Conservation (phyloP, 2,329 filamentous ascomycete species). For the Exophiala sp. region DNA sequence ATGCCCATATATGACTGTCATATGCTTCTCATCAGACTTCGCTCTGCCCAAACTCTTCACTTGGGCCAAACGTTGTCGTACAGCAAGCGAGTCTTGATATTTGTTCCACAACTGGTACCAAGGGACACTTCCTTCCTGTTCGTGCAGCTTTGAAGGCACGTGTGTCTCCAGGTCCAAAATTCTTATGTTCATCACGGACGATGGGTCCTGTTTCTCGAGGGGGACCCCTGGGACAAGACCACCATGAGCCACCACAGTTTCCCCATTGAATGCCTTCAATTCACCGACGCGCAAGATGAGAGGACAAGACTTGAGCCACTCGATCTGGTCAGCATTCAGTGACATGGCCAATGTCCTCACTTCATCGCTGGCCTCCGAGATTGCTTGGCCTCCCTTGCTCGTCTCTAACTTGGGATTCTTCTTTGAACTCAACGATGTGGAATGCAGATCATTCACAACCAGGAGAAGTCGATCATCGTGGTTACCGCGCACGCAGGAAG, state of each 20-base stretch:
- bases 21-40: conserved; percentile 28
- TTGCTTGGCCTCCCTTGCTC: not conserved
- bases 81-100: conserved; percentile 36
- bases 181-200: conserved; percentile 89
- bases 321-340: conserved; percentile 57
- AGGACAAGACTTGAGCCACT: conserved; percentile 68
- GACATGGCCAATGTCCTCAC: conserved; percentile 56
- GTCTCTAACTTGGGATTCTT: conserved; percentile 2
- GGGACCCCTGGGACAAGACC: conserved; percentile 75
- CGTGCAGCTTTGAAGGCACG: conserved; percentile 48
- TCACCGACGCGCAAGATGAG: conserved; percentile 73
- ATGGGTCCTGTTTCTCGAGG: conserved; percentile 69
- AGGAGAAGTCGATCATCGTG: conserved; percentile 85
- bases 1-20: conserved; percentile 82
- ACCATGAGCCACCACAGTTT: conserved; percentile 73
- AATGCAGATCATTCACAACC: conserved; percentile 50
- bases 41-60: conserved; percentile 4
- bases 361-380: conserved; percentile 33
- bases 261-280: conserved; percentile 57
- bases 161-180: conserved; percentile 65
- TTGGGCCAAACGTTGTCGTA: conserved; percentile 8
- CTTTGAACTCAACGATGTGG: conserved; percentile 21
- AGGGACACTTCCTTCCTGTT: conserved; percentile 51
- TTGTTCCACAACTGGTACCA: conserved; percentile 65
- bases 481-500: conserved; percentile 84